Conservation (phyloP, 164 flowering plant genomes). For the Chimonanthus salicifolius region DNA sequence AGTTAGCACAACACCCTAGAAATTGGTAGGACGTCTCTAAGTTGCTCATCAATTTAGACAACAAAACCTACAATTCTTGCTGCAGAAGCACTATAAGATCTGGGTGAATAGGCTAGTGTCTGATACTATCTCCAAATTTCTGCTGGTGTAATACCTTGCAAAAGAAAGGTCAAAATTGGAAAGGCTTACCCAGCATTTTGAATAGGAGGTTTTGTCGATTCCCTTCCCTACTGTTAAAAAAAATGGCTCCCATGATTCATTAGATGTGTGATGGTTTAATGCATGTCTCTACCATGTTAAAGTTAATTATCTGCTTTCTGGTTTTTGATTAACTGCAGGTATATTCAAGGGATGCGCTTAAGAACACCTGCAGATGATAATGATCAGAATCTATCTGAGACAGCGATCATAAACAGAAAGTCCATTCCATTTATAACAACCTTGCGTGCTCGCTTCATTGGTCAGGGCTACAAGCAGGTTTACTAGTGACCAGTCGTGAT, state of each 20-base stretch:
- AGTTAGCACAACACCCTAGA: no score
- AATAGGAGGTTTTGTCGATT: no score
- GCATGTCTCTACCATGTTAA: neutral
- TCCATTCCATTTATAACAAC: slow-evolving; percentile 24
- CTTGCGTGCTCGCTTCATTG: slow-evolving; percentile 66
- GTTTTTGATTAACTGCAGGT: slow-evolving; percentile 30
- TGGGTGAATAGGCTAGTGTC: no score
- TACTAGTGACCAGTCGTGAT: neutral
- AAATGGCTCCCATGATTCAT: neutral
- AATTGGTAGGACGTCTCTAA: no score
- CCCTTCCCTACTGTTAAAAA: neutral
- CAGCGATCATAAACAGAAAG: slow-evolving; percentile 18
- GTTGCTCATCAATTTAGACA: no score
- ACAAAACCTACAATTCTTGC: no score
- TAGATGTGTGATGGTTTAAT: neutral
- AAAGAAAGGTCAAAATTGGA: no score
- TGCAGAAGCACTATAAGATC: no score
- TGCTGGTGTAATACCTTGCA: no score
- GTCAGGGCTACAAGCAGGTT: slow-evolving; percentile 96
- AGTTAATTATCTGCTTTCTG: neutral
- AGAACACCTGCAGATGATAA: slow-evolving; percentile 20
- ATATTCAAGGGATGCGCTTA: slow-evolving; percentile 62
- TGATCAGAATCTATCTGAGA: slow-evolving; percentile 31
- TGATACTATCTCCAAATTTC: no score
- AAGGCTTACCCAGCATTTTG: no score